A percentile compares a stretch with the other conserved stretches of the same genome.
These are phyloP conservation scores for Penicillium canariense DNA, from an alignment of 495 filamentous ascomycete genomes.

Conservation along the genomic window DNA sequence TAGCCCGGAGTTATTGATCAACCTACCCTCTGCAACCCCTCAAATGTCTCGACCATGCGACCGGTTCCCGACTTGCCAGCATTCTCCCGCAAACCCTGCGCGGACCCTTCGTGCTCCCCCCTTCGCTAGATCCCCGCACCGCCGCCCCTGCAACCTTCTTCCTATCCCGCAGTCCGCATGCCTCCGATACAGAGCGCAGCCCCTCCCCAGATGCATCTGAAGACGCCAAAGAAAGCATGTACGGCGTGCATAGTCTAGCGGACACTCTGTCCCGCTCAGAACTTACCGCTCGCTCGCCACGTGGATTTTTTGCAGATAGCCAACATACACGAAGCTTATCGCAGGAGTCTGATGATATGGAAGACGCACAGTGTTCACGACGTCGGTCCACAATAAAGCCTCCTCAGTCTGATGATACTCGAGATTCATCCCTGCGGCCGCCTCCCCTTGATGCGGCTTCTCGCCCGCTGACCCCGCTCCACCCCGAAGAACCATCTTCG, in stretches of 20 bases:
- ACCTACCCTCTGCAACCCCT: constrained; percentile 2
- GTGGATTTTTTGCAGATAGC: constrained; percentile 8
- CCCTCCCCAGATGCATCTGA: constrained; percentile 22
- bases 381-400: constrained; percentile 41
- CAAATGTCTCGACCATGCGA: constrained; percentile 36
- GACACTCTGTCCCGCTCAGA: constrained; percentile 45
- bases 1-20: background rate
- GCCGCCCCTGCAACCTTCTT: constrained; percentile 49
- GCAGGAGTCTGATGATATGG: constrained; percentile 25
- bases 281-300: constrained; percentile 11
- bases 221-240: constrained; percentile 44
- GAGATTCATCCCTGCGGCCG: constrained; percentile 24
- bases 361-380: constrained; percentile 22
- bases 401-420: constrained; percentile 13
- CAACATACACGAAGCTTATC: constrained; percentile 17
- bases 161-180: constrained; percentile 34
- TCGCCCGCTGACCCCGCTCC: constrained; percentile 47
- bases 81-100: constrained; percentile 36
- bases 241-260: constrained; percentile 63
- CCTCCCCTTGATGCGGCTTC: constrained; percentile 29
- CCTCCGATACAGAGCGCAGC: constrained; percentile 28
- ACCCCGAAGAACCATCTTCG: constrained; percentile 43
- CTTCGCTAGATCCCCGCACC: constrained; percentile 35
- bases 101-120: constrained; percentile 32
- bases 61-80: constrained; percentile 34